Base-by-base conservation (phyloP, 768 basidiomycete species). In the Sarcodon aspratus region DNA sequence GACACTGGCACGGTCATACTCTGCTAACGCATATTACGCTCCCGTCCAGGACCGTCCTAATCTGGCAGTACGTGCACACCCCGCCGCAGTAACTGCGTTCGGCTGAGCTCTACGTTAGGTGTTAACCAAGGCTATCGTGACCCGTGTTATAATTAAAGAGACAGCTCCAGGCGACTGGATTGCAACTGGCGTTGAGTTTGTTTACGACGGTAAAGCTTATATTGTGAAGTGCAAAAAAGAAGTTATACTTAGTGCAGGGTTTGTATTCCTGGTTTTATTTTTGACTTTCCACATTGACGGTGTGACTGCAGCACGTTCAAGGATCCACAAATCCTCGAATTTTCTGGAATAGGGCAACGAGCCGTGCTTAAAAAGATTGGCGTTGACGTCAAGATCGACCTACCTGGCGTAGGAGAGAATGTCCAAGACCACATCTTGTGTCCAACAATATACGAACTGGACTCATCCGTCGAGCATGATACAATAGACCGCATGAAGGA, bases 381-480 rank as follows among this genome's bases (percentile, higher is more conserved):
- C 12, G 69, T 83, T 32, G 47, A 62, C 11, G 68, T 76, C 9
- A 61, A 66, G 27, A 54, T 70, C 35, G 70, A 73, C 37, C 68
- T 80, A 3, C 75, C 78, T 6, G 80, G 78, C 44, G 79, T 82
- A 40, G 80, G 80, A 1, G 73, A 76, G 52, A 75, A 80, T 61
- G 60, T 80, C 36, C 70, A 75, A 54, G 79, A 81, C 57, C 76
- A 79, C 56, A 47, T 75, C 50, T 73, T 27, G 21, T 27, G 21
- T 27, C 21, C 21, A 5, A 70, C 45, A 12, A 63, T 55, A 7
- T 10, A 6, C 33, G 21, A 43, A 33, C 11, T 18, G 27, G 8
- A 13, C 10, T 35, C 31, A 21, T 37, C 36, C 18, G 44, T 6
- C 18, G 6, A 31, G 48, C 18, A 17, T 15, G 47, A 12, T 36